Percentiles rank a stretch among this genome's conserved stretches.
Conservation (phyloP, 345 rosid species). For the Syzygium grande region DNA sequence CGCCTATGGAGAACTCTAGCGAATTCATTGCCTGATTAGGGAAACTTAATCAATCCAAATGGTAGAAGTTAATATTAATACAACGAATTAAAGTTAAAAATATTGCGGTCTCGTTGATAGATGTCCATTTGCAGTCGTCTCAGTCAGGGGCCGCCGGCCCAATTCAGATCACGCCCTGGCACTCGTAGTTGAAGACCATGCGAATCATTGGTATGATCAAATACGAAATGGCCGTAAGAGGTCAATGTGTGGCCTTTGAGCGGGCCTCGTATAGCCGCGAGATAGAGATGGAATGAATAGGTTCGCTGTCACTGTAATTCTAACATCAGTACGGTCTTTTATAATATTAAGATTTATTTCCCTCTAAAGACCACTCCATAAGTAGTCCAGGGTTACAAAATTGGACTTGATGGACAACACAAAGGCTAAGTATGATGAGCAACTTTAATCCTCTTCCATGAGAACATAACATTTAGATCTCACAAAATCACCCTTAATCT, state of each 20-base stretch:
- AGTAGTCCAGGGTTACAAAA: neutral
- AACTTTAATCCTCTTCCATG: neutral
- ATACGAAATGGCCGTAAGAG: neutral
- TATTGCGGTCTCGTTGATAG: neutral
- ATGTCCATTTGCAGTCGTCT: neutral
- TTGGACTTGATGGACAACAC: neutral
- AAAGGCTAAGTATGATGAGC: neutral
- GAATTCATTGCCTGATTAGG: neutral
- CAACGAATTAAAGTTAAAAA: neutral
- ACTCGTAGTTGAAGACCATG: neutral
- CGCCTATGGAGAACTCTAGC: neutral
- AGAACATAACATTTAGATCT: neutral
- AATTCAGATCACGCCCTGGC: neutral
- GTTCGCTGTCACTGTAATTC: too few relatives aligned
- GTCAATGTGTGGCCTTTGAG: neutral
- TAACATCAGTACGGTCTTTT: neutral
- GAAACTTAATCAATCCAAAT: neutral
- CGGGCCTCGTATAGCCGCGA: neutral
- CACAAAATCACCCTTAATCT: neutral
- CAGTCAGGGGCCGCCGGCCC: neutral
- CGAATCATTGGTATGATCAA: neutral
- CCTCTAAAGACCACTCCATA: neutral
- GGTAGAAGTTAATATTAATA: neutral
- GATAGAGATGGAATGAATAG: neutral
- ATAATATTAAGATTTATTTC: neutral